These are phyloP conservation scores for Diaporthe ampelina DNA, from an alignment of 2,329 filamentous ascomycete species.

Conservation along the genomic window DNA sequence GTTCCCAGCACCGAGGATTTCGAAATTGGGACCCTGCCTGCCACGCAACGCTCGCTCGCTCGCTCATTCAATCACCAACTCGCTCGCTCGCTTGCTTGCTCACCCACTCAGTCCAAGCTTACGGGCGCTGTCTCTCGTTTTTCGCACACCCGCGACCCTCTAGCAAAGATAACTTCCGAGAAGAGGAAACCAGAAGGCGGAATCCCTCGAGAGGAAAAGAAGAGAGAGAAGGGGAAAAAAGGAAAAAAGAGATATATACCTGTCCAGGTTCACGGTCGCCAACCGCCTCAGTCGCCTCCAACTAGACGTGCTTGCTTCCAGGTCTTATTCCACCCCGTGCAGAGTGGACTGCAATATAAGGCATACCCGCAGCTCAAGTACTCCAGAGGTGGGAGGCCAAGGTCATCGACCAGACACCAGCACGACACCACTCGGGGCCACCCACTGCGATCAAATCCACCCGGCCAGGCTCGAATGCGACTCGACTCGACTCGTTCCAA, in stretches of 20 bases:
- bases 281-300: neutral
- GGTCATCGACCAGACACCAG: neutral
- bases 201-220: neutral
- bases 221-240: no score
- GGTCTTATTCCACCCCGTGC: neutral
- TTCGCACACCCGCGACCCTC: slow-evolving; percentile 25
- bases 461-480: slow-evolving; percentile 17
- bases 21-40: neutral
- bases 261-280: neutral
- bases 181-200: neutral
- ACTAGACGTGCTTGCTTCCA: neutral
- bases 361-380: slow-evolving; percentile 9
- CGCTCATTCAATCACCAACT: neutral
- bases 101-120: neutral
- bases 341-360: slow-evolving; percentile 7
- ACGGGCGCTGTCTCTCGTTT: slow-evolving; percentile 34
- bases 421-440: slow-evolving; percentile 3
- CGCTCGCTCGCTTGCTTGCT: slow-evolving; percentile 2
- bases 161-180: neutral
- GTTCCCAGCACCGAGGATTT: neutral
- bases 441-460: slow-evolving; percentile 9
- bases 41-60: neutral
- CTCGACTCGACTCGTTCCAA: slow-evolving; percentile 3
- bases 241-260: neutral
- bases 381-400: neutral